phyloP scores from a whole-genome alignment of 208 protist species.

The Baffinella frigidus region DNA sequence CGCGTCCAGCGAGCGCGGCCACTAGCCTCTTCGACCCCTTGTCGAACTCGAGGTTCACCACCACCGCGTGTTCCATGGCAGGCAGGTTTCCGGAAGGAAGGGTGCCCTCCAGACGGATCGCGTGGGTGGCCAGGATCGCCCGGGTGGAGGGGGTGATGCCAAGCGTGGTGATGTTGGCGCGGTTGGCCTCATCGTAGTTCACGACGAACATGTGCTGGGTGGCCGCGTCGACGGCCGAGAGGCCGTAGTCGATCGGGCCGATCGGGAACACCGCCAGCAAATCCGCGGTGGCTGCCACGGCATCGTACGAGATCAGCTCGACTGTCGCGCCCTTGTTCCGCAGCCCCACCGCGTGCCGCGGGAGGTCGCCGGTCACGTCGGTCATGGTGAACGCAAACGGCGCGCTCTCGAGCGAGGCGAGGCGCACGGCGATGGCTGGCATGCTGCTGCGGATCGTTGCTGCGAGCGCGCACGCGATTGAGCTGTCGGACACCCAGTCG shows the following conservation, averaged over 20 bases:
- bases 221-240: background rate
- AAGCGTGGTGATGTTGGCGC: no score
- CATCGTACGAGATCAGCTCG: background rate
- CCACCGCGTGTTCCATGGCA: no score
- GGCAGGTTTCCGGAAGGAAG: no score
- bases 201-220: background rate
- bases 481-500: background rate
- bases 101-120: no score
- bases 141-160: no score
- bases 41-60: slow-evolving; percentile 15
- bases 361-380: background rate
- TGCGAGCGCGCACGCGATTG: background rate
- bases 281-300: background rate
- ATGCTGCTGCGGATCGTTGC: background rate
- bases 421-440: background rate
- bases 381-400: background rate
- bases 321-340: background rate
- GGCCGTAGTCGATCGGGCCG: background rate
- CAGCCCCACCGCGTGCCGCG: background rate
- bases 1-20: background rate
- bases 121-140: no score
- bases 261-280: background rate
- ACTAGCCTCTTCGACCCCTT: background rate
- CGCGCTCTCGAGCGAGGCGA: background rate
- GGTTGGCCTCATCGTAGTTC: background rate